These are phyloP conservation scores for Mrakia hoshinonis DNA, from an alignment of 768 basidiomycete species.

Conservation along the genomic window DNA sequence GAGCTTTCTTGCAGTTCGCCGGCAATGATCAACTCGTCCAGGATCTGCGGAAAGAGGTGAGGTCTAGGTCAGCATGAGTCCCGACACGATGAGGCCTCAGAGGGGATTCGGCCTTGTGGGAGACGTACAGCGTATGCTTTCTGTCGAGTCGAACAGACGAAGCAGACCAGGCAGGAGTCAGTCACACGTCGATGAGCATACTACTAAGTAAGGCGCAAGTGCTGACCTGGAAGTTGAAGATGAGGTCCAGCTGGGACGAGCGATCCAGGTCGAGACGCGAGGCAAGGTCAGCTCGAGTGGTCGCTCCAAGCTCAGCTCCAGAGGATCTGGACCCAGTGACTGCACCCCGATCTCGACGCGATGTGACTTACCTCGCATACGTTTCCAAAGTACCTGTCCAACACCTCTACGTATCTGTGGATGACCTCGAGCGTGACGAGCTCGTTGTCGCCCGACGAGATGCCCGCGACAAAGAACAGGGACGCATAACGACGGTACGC, in stretches of 20 bases:
- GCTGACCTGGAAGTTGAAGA: conserved; percentile 81
- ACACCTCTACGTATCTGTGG: conserved; percentile 86
- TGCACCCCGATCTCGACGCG: background rate
- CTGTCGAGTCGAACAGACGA: conserved; percentile 18
- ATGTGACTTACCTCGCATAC: conserved; percentile 45
- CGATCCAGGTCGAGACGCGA: conserved; percentile 3
- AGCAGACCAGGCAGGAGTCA: no score
- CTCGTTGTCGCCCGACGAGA: conserved; percentile 78
- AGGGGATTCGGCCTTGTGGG: background rate
- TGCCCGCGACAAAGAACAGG: conserved; percentile 85
- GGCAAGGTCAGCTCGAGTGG: background rate
- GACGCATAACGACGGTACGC: conserved; percentile 94
- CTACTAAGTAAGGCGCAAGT: no score
- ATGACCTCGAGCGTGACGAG: conserved; percentile 84
- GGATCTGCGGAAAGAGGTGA: conserved; percentile 44
- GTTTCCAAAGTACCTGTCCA: conserved; percentile 78
- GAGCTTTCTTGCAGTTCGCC: conserved; percentile 92
- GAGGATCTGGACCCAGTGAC: background rate
- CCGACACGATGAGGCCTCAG: no score
- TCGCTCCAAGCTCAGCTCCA: background rate
- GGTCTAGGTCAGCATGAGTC: background rate
- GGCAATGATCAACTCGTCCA: conserved; percentile 87
- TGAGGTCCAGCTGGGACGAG: conserved; percentile 75
- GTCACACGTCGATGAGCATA: no score
- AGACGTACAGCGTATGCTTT: conserved; percentile 69